Evolutionary conservation across 805 yeast genomes (phyloP).

Genomic region (Suhomyces sp.): DNA sequence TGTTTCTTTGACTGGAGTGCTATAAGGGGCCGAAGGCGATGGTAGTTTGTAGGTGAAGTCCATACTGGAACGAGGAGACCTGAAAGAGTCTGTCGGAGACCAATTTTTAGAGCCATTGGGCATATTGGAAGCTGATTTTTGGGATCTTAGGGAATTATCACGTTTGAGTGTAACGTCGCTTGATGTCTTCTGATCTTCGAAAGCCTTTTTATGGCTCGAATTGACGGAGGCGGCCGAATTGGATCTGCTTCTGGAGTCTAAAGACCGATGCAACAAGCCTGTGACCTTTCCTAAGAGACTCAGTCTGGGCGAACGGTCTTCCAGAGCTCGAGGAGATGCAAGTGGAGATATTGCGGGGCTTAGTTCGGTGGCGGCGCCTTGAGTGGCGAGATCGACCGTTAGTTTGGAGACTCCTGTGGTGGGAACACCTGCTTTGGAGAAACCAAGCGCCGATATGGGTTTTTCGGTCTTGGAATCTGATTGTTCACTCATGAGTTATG

Average conservation of each 20-base stretch:
- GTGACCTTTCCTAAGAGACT: conserved; percentile 32
- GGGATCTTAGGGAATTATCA: background rate
- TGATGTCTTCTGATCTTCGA: background rate
- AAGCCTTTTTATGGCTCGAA: background rate
- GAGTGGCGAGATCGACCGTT: background rate
- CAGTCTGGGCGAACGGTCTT: conserved; percentile 12
- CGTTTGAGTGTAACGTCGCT: background rate
- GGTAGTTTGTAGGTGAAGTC: conserved; percentile 7
- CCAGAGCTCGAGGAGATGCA: conserved; percentile 1
- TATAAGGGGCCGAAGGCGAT: background rate
- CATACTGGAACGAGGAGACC: background rate
- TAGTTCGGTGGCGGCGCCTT: background rate
- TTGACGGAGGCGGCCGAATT: conserved; percentile 5
- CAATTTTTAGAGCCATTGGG: background rate
- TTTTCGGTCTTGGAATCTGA: background rate
- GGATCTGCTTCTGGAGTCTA: conserved; percentile 13
- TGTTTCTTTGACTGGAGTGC: conserved; percentile 73
- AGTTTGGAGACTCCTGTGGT: background rate
- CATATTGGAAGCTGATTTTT: background rate
- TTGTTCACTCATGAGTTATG: background rate
- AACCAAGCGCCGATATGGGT: background rate
- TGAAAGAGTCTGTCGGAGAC: background rate
- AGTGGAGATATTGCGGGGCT: conserved; percentile 3
- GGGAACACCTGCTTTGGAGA: background rate
- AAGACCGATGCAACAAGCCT: conserved; percentile 26